phyloP scores from a whole-genome alignment of 1,139 yeast species.

The Blastobotrys malaysiensis region DNA sequence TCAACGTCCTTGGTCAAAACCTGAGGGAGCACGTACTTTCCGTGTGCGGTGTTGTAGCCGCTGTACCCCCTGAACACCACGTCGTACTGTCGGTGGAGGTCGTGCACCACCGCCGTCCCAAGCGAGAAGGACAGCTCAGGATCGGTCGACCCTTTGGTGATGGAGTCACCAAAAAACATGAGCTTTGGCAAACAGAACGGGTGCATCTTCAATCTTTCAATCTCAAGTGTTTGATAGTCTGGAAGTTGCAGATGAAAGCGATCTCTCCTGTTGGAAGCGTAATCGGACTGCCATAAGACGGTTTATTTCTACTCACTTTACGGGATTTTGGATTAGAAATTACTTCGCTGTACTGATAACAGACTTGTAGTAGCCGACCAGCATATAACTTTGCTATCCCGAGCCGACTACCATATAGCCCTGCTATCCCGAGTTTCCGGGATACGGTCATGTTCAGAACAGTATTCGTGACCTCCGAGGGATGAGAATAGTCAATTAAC shows the following conservation, averaged over 20 bases:
- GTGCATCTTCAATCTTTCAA: background rate
- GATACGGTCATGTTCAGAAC: too few species aligned
- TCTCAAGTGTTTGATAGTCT: background rate
- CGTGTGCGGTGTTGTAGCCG: conserved; percentile 54
- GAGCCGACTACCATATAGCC: too few species aligned
- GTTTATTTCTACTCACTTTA: background rate
- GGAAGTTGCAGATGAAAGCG: too few species aligned
- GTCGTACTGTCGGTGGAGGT: conserved; percentile 47
- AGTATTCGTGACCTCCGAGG: too few species aligned
- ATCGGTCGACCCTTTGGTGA: conserved; percentile 45
- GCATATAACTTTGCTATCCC: background rate
- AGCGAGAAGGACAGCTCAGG: conserved; percentile 38
- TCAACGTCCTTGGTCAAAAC: conserved; percentile 17
- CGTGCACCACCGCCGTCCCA: conserved; percentile 38
- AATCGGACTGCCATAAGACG: background rate
- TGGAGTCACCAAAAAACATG: conserved; percentile 61
- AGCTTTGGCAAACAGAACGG: conserved; percentile 34
- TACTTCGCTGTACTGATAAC: too few species aligned
- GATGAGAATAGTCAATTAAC: too few species aligned
- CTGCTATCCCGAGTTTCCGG: too few species aligned
- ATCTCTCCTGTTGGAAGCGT: background rate
- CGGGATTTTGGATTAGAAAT: too few species aligned
- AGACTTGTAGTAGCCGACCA: too few species aligned
- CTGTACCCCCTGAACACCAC: conserved; percentile 53
- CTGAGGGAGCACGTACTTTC: conserved; percentile 25